A percentile compares a stretch with the other conserved stretches of the same genome.
These are phyloP conservation scores for Neurospora pannonica DNA, from an alignment of 495 filamentous ascomycete genomes.

Conservation along the genomic window DNA sequence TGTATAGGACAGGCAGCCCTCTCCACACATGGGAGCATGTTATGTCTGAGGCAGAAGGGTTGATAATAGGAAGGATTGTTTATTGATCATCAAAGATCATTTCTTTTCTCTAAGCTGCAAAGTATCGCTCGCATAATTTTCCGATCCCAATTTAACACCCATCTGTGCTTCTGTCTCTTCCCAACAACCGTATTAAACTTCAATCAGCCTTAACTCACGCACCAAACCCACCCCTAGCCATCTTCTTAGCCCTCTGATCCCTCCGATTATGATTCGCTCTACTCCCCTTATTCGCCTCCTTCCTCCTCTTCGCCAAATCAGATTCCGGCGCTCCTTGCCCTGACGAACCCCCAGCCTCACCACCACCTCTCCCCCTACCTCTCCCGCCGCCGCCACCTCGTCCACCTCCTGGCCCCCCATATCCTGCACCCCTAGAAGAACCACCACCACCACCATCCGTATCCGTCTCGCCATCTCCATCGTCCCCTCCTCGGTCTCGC, in stretches of 20 bases:
- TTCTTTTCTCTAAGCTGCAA: not conserved
- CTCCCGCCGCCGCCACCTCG: slow-evolving; percentile 19
- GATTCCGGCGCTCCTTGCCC: slow-evolving; percentile 50
- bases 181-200: not conserved
- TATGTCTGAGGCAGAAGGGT: not conserved
- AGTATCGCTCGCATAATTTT: not conserved
- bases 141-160: not conserved
- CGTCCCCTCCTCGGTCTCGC: slow-evolving; percentile 34
- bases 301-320: slow-evolving; percentile 46
- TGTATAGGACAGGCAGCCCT: not conserved
- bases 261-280: slow-evolving; percentile 58
- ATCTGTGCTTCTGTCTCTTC: not conserved
- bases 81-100: not conserved
- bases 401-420: slow-evolving; percentile 34
- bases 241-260: slow-evolving; percentile 68
- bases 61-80: not conserved
- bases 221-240: slow-evolving; percentile 53
- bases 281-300: slow-evolving; percentile 53
- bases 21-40: not conserved
- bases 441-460: slow-evolving; percentile 16
- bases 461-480: slow-evolving; percentile 29
- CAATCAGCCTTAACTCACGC: slow-evolving; percentile 8
- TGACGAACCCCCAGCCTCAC: slow-evolving; percentile 44
- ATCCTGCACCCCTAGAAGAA: slow-evolving; percentile 13
- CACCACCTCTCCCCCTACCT: slow-evolving; percentile 42